Evolutionary conservation across 2,329 filamentous ascomycete species (phyloP).

Genomic region (Aspergillus thermomutatus): DNA sequence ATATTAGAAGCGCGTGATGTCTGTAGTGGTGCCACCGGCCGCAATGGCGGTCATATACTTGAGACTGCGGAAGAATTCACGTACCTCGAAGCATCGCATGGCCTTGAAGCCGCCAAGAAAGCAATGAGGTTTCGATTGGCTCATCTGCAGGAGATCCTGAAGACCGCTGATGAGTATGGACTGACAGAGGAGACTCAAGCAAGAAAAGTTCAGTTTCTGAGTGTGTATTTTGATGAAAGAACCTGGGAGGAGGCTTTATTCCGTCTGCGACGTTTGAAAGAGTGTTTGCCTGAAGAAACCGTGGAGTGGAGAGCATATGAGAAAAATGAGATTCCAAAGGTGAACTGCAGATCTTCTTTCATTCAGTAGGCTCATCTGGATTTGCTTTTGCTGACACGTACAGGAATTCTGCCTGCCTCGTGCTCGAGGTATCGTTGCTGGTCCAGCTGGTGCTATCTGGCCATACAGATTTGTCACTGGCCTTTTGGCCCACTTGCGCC

Average conservation of each 20-base stretch:
- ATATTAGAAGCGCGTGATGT: conserved; percentile 31
- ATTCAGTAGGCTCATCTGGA: not conserved
- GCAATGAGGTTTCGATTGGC: conserved; percentile 21
- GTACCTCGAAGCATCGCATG: conserved; percentile 14
- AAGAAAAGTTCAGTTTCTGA: conserved; percentile 26
- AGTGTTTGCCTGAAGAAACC: conserved; percentile 25
- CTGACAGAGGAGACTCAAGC: conserved; percentile 20
- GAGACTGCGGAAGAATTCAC: conserved; percentile 24
- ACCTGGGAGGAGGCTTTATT: conserved; percentile 18
- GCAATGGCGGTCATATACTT: conserved; percentile 33
- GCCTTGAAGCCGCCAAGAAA: conserved; percentile 19
- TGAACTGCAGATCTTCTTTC: conserved; percentile 1
- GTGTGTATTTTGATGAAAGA: conserved; percentile 25
- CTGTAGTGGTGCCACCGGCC: conserved; percentile 33
- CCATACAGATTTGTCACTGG: conserved; percentile 31
- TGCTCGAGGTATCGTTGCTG: conserved; percentile 23
- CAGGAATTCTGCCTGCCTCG: conserved; percentile 23
- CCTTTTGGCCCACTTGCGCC: conserved; percentile 14
- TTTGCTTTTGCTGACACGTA: not conserved
- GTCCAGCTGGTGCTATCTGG: conserved; percentile 30
- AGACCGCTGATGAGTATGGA: conserved; percentile 17
- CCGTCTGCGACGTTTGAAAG: conserved; percentile 21
- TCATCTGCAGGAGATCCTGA: conserved; percentile 21
- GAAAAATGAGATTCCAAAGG: conserved; percentile 18
- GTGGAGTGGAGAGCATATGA: conserved; percentile 25